A percentile compares a stretch with the other conserved stretches of the same genome.
phyloP scores from a whole-genome alignment of 2,329 filamentous ascomycete species.

The Botrytis aclada region DNA sequence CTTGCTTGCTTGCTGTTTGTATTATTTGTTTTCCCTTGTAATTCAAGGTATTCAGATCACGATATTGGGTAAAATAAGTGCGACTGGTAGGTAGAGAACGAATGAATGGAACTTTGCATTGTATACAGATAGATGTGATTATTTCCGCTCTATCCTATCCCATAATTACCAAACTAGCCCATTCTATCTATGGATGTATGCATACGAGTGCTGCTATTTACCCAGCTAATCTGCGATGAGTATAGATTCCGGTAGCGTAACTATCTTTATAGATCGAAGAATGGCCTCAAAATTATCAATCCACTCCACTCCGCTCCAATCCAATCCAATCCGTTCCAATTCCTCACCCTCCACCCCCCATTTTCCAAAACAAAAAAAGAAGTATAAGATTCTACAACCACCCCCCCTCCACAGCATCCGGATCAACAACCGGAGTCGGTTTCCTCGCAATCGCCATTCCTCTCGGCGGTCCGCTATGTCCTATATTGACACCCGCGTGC shows the following conservation, averaged over 20 bases:
- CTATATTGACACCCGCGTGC: background rate
- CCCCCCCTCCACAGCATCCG: background rate
- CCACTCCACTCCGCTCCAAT: too few relatives aligned
- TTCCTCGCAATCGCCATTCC: background rate
- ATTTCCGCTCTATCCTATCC: background rate
- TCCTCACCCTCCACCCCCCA: background rate
- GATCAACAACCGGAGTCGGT: background rate
- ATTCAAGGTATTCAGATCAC: too few relatives aligned
- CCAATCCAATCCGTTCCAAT: too few relatives aligned
- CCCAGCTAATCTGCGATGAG: background rate
- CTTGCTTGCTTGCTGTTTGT: too few relatives aligned
- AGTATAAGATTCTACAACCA: constrained; percentile 1
- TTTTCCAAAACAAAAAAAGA: too few relatives aligned
- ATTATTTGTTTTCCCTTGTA: too few relatives aligned
- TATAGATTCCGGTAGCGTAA: background rate
- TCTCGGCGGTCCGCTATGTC: background rate
- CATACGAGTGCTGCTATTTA: background rate
- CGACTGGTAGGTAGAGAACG: background rate
- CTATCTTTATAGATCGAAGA: background rate
- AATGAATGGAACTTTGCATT: too few relatives aligned
- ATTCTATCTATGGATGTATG: background rate
- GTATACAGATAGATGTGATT: background rate
- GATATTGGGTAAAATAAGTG: background rate
- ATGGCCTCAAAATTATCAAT: background rate
- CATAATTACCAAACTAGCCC: too few relatives aligned